Conservation (phyloP, 495 filamentous ascomycete genomes). For the Trichoderma virens region DNA sequence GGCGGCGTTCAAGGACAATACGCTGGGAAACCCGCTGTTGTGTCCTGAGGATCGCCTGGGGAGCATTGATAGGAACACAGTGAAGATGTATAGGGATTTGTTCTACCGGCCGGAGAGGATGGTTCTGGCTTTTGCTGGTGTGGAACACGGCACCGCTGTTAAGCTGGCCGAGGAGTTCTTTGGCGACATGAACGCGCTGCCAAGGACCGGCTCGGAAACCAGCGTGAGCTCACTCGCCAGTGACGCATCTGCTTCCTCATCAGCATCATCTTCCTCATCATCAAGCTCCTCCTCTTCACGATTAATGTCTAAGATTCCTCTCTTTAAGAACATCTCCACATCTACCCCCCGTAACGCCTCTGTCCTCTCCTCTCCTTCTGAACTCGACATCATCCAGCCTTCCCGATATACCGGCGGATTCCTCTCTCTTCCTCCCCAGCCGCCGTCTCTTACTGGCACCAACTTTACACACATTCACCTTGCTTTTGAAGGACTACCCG, state of each 20-base stretch:
- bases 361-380: constrained; percentile 35
- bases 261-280: constrained; percentile 27
- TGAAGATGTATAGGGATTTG: constrained; percentile 70
- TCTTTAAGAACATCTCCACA: constrained; percentile 81
- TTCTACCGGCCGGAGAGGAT: constrained; percentile 88
- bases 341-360: constrained; percentile 56
- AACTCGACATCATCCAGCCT: constrained; percentile 52
- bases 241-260: constrained; percentile 34
- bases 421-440: constrained; percentile 71
- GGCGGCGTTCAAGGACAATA: constrained; percentile 92
- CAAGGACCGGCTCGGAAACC: constrained; percentile 46
- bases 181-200: constrained; percentile 75
- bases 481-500: constrained; percentile 91
- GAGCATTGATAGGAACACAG: constrained; percentile 63
- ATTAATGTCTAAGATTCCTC: constrained; percentile 79
- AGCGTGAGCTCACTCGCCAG: not conserved
- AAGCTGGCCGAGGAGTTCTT: constrained; percentile 76
- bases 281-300: constrained; percentile 39
- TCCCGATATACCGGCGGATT: constrained; percentile 93
- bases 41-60: constrained; percentile 78
- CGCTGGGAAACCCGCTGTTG: constrained; percentile 84
- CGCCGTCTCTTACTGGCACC: constrained; percentile 66
- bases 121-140: constrained; percentile 91
- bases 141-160: constrained; percentile 74
- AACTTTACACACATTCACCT: constrained; percentile 85